These are phyloP conservation scores for Trichoderma atroviride DNA, from an alignment of 2,329 filamentous ascomycete species.

Conservation along the genomic window DNA sequence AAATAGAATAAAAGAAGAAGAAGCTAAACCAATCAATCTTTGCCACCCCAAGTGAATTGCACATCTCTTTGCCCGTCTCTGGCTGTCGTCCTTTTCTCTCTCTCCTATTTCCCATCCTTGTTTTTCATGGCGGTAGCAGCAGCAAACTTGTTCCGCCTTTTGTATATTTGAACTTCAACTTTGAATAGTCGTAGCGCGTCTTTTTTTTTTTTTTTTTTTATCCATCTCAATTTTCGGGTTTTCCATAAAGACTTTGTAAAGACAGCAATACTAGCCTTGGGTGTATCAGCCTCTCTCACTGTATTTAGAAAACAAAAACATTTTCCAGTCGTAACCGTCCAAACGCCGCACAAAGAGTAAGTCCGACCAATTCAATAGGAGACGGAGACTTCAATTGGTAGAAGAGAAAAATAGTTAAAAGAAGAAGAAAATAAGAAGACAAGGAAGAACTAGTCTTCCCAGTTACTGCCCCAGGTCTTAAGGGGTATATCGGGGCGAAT, in stretches of 20 bases:
- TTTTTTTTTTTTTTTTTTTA: background rate
- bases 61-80: background rate
- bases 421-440: background rate
- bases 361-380: background rate
- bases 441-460: background rate
- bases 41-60: conserved; percentile 11
- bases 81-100: background rate
- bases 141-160: background rate
- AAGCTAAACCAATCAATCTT: conserved; percentile 12
- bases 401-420: background rate
- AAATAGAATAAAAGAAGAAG: background rate
- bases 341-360: conserved; percentile 19
- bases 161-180: background rate
- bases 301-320: background rate
- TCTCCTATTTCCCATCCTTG: background rate
- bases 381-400: background rate
- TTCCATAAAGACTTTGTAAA: background rate
- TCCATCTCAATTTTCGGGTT: background rate
- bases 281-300: background rate
- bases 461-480: conserved; percentile 6
- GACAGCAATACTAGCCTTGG: background rate
- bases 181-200: background rate
- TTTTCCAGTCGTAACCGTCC: conserved; percentile 4
- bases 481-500: conserved; percentile 21
- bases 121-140: background rate